Conservation (phyloP, 805 yeast genomes). For the Myxozyma neotropica region DNA sequence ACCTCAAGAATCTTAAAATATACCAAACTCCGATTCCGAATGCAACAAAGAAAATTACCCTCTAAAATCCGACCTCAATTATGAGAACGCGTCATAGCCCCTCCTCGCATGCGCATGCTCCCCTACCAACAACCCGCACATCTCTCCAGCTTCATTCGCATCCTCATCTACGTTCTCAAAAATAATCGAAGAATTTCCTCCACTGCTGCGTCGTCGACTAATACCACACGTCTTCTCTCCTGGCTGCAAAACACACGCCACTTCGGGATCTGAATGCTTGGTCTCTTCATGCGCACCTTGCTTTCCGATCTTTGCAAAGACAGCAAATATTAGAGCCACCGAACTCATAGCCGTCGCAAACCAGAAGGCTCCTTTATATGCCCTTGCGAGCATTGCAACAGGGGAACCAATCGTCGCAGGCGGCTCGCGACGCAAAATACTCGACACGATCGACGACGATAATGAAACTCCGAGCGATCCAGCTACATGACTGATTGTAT, state of each 20-base stretch:
- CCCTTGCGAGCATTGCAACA: conserved; percentile 12
- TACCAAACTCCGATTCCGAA: not conserved
- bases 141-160: conserved; percentile 5
- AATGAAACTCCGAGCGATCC: conserved; percentile 50
- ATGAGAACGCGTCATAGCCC: not conserved
- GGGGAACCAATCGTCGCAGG: not conserved
- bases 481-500: conserved; percentile 49
- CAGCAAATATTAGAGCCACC: conserved; percentile 38
- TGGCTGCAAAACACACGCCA: conserved; percentile 10
- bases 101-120: not conserved
- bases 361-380: conserved; percentile 34
- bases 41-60: conserved; percentile 2
- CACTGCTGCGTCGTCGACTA: not conserved
- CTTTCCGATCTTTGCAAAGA: conserved; percentile 45
- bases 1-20: too few relatives aligned
- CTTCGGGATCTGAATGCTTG: conserved; percentile 1
- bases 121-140: conserved; percentile 7
- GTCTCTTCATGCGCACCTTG: conserved; percentile 12
- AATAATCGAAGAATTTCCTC: not conserved
- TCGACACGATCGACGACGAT: conserved; percentile 47
- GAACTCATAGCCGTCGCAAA: conserved; percentile 44
- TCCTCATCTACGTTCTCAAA: conserved; percentile 12
- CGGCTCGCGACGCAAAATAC: conserved; percentile 33
- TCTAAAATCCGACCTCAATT: not conserved
- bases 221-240: not conserved